A percentile compares a stretch with the other conserved stretches of the same genome.
Conservation (phyloP, 306 rosid species). For the Hippophae rhamnoides region DNA sequence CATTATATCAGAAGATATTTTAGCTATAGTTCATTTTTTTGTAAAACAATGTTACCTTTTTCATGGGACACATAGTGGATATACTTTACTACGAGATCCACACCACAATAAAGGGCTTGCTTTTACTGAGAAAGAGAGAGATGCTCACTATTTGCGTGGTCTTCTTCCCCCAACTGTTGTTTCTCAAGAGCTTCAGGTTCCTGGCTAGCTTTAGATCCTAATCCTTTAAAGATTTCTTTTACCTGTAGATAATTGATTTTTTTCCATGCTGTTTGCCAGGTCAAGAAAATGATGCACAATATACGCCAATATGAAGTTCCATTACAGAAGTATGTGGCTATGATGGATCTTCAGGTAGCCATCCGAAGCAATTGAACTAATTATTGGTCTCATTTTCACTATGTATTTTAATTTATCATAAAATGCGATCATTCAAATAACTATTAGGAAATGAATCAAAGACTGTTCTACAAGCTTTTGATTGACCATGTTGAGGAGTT, state of each 20-base stretch:
- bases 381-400: neutral
- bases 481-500: conserved; percentile 86
- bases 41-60: conserved; percentile 1
- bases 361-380: conserved; percentile 3
- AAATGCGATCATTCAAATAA: conserved; percentile 6
- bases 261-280: conserved; percentile 29
- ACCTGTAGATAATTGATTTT: neutral
- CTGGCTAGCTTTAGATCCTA: conserved; percentile 10
- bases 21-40: neutral
- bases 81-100: conserved; percentile 79
- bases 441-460: conserved; percentile 79
- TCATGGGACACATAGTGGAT: conserved; percentile 44
- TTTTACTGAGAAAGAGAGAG: conserved; percentile 82
- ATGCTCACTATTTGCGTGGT: conserved; percentile 87
- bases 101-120: conserved; percentile 91
- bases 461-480: conserved; percentile 72
- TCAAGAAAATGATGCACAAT: conserved; percentile 64
- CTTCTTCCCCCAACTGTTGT: conserved; percentile 75
- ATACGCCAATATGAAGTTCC: conserved; percentile 82
- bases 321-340: conserved; percentile 76
- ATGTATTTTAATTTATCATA: neutral
- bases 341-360: conserved; percentile 97
- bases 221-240: neutral
- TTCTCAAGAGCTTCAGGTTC: conserved; percentile 82
- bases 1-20: neutral